phyloP scores from a whole-genome alignment of 1,284 basidiomycete genomes.

The Trametes hirsuta region DNA sequence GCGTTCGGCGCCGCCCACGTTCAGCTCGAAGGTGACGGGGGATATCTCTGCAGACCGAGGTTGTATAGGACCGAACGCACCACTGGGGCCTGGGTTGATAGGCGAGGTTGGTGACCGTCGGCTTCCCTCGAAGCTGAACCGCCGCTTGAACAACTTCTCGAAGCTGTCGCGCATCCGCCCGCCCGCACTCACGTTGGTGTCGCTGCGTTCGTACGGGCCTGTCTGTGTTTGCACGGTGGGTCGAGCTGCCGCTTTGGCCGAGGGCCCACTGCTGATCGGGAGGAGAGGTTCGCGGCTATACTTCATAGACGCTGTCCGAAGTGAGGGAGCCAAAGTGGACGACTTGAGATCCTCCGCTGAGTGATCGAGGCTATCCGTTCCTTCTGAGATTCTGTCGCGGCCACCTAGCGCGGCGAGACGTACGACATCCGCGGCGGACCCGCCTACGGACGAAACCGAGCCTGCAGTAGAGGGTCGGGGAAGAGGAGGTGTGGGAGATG shows the following conservation, averaged over 20 bases:
- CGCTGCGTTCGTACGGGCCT: conserved; percentile 34
- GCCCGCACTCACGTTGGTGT: conserved; percentile 37
- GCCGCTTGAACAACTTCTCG: conserved; percentile 56
- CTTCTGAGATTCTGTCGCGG: conserved; percentile 36
- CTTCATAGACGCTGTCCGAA: conserved; percentile 47
- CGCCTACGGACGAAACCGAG: conserved; percentile 35
- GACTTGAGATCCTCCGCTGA: conserved; percentile 35
- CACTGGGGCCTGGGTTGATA: conserved; percentile 25
- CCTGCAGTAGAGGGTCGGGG: conserved; percentile 41
- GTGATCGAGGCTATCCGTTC: conserved; percentile 34
- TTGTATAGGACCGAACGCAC: conserved; percentile 21
- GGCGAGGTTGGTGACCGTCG: conserved; percentile 31
- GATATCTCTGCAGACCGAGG: conserved; percentile 30
- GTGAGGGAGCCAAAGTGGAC: conserved; percentile 24
- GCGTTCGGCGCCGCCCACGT: conserved; percentile 22
- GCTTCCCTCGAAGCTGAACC: conserved; percentile 58
- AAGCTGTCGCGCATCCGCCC: conserved; percentile 55
- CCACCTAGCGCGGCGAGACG: conserved; percentile 34
- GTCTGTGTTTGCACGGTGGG: conserved; percentile 30
- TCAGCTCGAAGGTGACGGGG: conserved; percentile 33
- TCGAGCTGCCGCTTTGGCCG: conserved; percentile 24
- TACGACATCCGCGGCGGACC: conserved; percentile 31
- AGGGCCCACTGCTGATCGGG: conserved; percentile 43
- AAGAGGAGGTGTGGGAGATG: conserved; percentile 32
- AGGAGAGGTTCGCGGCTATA: conserved; percentile 70